Conservation (phyloP, 2,329 filamentous ascomycete species). For the Colletotrichum neosansevieriae region DNA sequence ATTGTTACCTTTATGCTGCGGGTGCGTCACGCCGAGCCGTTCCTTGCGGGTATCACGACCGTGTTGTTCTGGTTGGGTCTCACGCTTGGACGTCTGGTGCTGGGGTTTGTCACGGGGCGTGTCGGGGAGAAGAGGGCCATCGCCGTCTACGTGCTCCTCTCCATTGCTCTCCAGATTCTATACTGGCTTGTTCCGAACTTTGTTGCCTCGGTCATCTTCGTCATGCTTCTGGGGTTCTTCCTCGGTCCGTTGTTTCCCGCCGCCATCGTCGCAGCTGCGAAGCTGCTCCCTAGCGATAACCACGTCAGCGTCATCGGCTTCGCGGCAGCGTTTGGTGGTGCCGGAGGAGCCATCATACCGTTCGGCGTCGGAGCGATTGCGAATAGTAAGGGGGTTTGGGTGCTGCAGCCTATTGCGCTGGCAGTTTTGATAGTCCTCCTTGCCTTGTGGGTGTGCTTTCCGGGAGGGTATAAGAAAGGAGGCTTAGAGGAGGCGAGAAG, state of each 20-base stretch:
- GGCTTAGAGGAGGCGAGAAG: conserved; percentile 17
- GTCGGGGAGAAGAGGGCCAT: conserved; percentile 49
- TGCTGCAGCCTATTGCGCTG: conserved; percentile 68
- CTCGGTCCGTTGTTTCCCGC: conserved; percentile 84
- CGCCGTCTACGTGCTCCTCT: conserved; percentile 70
- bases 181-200: conserved; percentile 88
- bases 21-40: conserved; percentile 75
- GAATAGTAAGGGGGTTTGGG: conserved; percentile 64
- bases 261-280: conserved; percentile 78
- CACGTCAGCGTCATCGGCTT: conserved; percentile 88
- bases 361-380: conserved; percentile 78
- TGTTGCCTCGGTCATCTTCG: conserved; percentile 78
- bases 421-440: conserved; percentile 60
- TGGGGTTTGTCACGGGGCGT: conserved; percentile 81
- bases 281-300: conserved; percentile 77
- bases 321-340: conserved; percentile 80
- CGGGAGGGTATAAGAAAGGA: conserved; percentile 16
- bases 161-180: conserved; percentile 74
- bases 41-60: conserved; percentile 79
- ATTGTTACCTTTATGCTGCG: conserved; percentile 89
- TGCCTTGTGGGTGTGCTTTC: conserved; percentile 55
- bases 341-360: conserved; percentile 75
- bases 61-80: conserved; percentile 90
- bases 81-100: conserved; percentile 76
- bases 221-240: conserved; percentile 81